phyloP scores from a whole-genome alignment of 345 rosid genomes.

The Citrus sp. region DNA sequence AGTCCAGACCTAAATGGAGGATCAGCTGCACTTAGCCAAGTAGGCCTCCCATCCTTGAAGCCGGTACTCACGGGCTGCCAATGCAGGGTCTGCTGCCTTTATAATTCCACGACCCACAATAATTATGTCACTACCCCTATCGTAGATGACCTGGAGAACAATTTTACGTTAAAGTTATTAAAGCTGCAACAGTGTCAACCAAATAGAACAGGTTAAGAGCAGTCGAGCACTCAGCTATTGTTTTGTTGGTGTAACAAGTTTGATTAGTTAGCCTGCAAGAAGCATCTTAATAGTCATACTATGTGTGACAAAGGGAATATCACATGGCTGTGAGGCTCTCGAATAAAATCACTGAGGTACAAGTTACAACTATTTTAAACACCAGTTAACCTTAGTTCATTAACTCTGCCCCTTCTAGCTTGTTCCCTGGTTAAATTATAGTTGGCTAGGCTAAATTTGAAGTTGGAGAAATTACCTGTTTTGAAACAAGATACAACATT shows the following conservation, averaged over 20 bases:
- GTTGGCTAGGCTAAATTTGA: too few relatives aligned
- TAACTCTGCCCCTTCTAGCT: too few relatives aligned
- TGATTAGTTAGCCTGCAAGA: background rate
- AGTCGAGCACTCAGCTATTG: background rate
- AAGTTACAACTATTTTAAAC: too few relatives aligned
- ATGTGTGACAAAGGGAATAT: too few relatives aligned
- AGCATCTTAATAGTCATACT: background rate
- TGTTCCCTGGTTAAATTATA: too few relatives aligned
- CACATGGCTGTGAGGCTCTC: too few relatives aligned
- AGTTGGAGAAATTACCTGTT: too few relatives aligned
- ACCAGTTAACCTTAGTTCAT: too few relatives aligned
- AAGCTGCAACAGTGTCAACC: background rate
- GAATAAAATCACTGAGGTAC: too few relatives aligned
- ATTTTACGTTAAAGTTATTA: background rate
- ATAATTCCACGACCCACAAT: slow-evolving; percentile 98
- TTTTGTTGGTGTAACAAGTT: background rate
- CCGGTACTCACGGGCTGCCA: slow-evolving; percentile 77
- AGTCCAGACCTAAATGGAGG: background rate
- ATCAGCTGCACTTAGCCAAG: slow-evolving; percentile 53
- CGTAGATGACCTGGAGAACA: slow-evolving; percentile 61
- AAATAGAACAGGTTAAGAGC: background rate
- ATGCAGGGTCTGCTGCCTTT: slow-evolving; percentile 74
- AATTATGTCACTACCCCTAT: slow-evolving; percentile 89
- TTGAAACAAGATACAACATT: too few relatives aligned
- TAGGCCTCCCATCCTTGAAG: slow-evolving; percentile 96